These are phyloP conservation scores for Zygoascus biomembranicola DNA, from an alignment of 805 yeast species.

Conservation along the genomic window DNA sequence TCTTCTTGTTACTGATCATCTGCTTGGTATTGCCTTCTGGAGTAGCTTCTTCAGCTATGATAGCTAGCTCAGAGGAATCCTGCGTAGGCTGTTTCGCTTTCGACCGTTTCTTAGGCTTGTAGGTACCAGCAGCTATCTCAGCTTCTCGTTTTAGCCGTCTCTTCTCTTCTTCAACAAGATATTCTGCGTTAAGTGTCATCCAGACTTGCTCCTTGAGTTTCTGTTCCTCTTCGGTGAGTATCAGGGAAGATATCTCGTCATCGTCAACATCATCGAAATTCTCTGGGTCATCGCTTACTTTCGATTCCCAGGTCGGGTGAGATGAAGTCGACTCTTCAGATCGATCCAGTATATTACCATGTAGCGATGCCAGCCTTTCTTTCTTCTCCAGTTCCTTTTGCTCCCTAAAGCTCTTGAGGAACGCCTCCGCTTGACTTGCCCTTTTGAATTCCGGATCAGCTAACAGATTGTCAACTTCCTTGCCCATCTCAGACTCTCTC, in stretches of 20 bases:
- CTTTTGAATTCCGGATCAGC: slow-evolving; percentile 1
- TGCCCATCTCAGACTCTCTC: slow-evolving; percentile 1
- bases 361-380: slow-evolving; percentile 10
- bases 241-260: slow-evolving; percentile 56
- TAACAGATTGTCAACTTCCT: slow-evolving; percentile 2
- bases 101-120: slow-evolving; percentile 36
- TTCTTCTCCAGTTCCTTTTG: slow-evolving; percentile 2
- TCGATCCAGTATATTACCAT: slow-evolving; percentile 7
- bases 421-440: slow-evolving; percentile 7
- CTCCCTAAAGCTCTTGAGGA: neutral
- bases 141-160: slow-evolving; percentile 79
- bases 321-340: neutral
- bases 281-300: slow-evolving; percentile 52
- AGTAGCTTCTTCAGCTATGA: slow-evolving; percentile 18
- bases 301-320: slow-evolving; percentile 27
- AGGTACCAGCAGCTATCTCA: slow-evolving; percentile 72
- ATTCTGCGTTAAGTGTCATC: slow-evolving; percentile 86
- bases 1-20: slow-evolving; percentile 65
- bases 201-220: slow-evolving; percentile 73
- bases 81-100: slow-evolving; percentile 26
- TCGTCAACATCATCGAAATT: slow-evolving; percentile 74
- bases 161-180: slow-evolving; percentile 72
- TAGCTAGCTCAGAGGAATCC: slow-evolving; percentile 33
- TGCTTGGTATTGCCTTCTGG: slow-evolving; percentile 57
- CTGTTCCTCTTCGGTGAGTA: slow-evolving; percentile 63